A percentile compares a stretch with the other conserved stretches of the same genome.
Evolutionary conservation across 176 grass and related monocot species (phyloP).

Genomic region (barley (Hordeum vulgare)): DNA sequence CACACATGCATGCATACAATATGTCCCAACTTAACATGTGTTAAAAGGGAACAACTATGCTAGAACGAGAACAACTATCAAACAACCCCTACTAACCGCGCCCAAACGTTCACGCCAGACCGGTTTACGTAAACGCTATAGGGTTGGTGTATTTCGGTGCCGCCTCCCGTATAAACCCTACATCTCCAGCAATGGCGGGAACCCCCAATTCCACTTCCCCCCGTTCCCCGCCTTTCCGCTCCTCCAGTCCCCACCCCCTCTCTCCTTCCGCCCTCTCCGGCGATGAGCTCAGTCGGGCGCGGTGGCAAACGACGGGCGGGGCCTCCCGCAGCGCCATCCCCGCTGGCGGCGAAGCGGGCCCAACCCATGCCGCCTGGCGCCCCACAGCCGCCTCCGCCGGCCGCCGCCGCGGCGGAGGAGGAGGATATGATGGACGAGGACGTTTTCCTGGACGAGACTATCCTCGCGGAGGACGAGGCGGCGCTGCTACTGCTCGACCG

Average conservation of each 20-base stretch:
- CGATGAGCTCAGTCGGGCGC: conserved; percentile 27
- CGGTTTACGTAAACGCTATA: not conserved
- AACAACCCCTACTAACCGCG: too few species aligned
- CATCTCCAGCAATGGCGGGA: conserved; percentile 38
- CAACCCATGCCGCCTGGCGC: conserved; percentile 15
- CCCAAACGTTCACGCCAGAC: not conserved
- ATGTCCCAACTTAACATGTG: too few species aligned
- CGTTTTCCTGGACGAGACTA: conserved; percentile 69
- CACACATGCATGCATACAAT: too few species aligned
- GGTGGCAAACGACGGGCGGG: conserved; percentile 51
- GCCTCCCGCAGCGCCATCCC: conserved; percentile 15
- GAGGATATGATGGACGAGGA: conserved; percentile 99
- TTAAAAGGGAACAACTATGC: too few species aligned
- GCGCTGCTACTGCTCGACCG: conserved; percentile 55
- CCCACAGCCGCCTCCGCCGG: conserved; percentile 23
- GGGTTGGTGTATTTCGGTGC: not conserved
- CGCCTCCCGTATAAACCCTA: conserved; percentile 26
- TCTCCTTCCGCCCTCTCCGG: not conserved
- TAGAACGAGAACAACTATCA: too few species aligned
- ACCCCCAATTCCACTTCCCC: conserved; percentile 35
- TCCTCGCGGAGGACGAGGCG: conserved; percentile 76
- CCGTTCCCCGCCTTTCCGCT: conserved; percentile 5
- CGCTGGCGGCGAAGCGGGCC: conserved; percentile 48
- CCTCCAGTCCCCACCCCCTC: not conserved
- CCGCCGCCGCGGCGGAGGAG: conserved; percentile 20